Evolutionary conservation across 1,284 basidiomycete genomes (phyloP), one percentile per base, ranked within the genome.

Genomic region (Sporisorium scitamineum): DNA sequence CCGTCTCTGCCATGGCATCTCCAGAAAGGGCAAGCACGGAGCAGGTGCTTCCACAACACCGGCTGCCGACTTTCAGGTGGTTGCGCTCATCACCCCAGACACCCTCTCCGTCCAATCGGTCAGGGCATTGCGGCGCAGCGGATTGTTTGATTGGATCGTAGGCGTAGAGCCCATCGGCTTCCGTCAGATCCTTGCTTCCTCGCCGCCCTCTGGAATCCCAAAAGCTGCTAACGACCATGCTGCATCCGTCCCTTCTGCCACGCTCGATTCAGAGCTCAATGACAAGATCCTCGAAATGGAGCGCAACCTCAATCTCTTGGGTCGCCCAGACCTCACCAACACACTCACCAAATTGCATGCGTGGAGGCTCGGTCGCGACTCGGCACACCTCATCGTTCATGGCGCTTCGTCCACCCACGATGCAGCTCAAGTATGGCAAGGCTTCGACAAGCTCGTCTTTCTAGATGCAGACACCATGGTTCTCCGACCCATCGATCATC

Each of bases 401-500:
- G 64, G 50, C 14, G 61, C 70, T 13, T 20, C 44, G 3, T 39
- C 70, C 7, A 29, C 22, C 6, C 16, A 45, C 29, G 53, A 18
- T 5, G 41, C 54, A 2, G 32, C 20, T n/a, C 62, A 66, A 22
- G 20, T 8, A 10, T 76, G 74, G 74, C 90, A 89, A 22, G 91
- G 93, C 80, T 98, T 92, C 87, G 88, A 90, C 70, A 95, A 94
- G 85, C 87, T 98, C 79, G 90, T 98, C 81, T 98, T 96, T 86
- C 90, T 99, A 65, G 96, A 99, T 86, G 95, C 96, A 76, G 96
- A 99, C 86, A 91, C 95, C 52, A 91, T 99, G 69, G 94, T 95
- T 50, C 89, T 97, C 54, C 72, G 75, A 10, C 78, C 78, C 11
- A 56, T 82, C 44, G 67, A 79, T 16, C 81, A 81, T 53, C 78